These are phyloP conservation scores for Arctium lappa DNA, from an alignment of 129 eudicot species.

Conservation along the genomic window DNA sequence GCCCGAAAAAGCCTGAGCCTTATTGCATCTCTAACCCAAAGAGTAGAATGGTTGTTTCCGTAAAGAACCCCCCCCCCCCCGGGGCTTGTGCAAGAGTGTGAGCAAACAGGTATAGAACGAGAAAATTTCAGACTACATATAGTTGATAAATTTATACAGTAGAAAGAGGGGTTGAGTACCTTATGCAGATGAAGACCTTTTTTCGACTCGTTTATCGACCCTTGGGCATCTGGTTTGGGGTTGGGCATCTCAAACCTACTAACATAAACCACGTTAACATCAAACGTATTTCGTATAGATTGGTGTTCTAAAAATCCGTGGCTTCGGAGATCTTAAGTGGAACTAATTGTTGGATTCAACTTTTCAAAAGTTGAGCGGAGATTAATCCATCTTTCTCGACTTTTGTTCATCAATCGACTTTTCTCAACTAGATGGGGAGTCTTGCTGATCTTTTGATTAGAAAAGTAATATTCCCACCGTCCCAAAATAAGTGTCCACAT, in stretches of 20 bases:
- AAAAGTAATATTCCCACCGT: not conserved
- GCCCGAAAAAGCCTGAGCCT: no score
- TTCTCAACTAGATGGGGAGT: not conserved
- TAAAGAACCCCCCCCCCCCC: no score
- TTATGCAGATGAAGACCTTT: slow-evolving; percentile 3
- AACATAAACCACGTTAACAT: not conserved
- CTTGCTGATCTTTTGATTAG: not conserved
- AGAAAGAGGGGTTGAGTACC: slow-evolving; percentile 8
- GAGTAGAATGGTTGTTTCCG: not conserved
- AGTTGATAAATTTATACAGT: not conserved
- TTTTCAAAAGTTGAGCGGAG: not conserved
- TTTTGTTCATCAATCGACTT: not conserved
- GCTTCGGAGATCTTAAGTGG: not conserved
- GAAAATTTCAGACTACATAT: not conserved
- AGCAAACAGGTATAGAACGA: not conserved
- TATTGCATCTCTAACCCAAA: no score
- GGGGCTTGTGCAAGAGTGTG: not conserved
- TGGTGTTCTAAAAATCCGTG: not conserved
- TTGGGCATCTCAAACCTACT: slow-evolving; percentile 12
- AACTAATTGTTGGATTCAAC: not conserved
- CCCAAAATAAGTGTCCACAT: not conserved
- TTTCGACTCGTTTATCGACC: not conserved
- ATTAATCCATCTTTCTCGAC: not conserved
- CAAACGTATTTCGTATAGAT: not conserved
- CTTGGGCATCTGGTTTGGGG: not conserved